Percentiles rank a stretch among this genome's conserved stretches.
phyloP scores from a whole-genome alignment of 257 asterid species.

The Anisodus tanguticus region DNA sequence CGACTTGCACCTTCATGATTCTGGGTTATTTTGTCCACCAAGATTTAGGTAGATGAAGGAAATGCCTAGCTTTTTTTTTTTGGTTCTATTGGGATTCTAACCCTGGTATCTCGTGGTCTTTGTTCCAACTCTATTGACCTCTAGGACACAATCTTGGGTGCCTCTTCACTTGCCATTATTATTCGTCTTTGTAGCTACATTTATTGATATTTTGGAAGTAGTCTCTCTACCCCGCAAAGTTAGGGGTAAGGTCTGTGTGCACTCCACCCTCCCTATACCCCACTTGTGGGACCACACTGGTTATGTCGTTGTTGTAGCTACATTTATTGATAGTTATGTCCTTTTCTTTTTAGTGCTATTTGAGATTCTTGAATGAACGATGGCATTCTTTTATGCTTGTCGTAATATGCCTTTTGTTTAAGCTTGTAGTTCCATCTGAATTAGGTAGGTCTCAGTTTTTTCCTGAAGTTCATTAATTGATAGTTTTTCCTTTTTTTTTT shows the following conservation, averaged over 20 bases:
- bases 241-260: too few species aligned
- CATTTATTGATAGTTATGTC: not conserved
- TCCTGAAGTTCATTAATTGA: not conserved
- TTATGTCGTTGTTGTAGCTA: not conserved
- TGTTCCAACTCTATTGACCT: not conserved
- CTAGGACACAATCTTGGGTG: not conserved
- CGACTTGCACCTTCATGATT: not conserved
- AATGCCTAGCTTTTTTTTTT: not conserved
- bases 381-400: not conserved
- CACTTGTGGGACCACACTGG: too few species aligned
- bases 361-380: not conserved
- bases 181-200: slow-evolving; percentile 23
- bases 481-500: not conserved
- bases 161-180: not conserved
- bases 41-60: not conserved
- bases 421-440: slow-evolving; percentile 5
- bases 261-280: too few species aligned
- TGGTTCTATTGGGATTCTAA: not conserved
- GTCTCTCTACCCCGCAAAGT: too few species aligned
- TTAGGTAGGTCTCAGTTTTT: not conserved
- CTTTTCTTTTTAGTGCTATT: not conserved
- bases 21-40: not conserved
- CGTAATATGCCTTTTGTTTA: not conserved
- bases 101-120: not conserved
- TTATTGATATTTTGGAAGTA: not conserved